phyloP scores from a whole-genome alignment of 148 eudicot species.

The Beta vulgaris region DNA sequence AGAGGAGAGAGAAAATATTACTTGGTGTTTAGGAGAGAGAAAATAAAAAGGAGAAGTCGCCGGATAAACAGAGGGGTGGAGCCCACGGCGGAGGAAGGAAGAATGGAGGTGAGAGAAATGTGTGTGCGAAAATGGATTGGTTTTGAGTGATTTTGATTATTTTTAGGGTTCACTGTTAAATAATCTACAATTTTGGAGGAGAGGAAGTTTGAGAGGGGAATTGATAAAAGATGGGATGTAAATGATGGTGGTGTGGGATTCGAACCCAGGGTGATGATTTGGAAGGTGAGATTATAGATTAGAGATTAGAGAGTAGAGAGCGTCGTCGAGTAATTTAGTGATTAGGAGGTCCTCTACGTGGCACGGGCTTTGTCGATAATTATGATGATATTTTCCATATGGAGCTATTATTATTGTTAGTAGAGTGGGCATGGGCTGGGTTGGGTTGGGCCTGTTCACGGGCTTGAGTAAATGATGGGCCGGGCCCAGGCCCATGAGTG shows the following conservation, averaged over 20 bases:
- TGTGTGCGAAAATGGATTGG: background rate
- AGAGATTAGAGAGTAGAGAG: too few species aligned
- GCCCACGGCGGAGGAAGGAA: constrained; percentile 15
- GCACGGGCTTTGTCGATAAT: background rate
- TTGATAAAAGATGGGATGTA: background rate
- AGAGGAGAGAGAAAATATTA: background rate
- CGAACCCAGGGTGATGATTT: background rate
- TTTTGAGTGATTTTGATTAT: constrained; percentile 4
- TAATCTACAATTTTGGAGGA: background rate
- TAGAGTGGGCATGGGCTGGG: too few species aligned
- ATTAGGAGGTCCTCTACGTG: background rate
- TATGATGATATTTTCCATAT: too few species aligned
- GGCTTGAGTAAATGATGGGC: too few species aligned
- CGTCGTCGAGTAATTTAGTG: background rate
- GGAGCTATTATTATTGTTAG: too few species aligned
- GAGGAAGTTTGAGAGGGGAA: background rate
- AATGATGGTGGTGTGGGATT: background rate
- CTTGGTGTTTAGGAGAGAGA: background rate
- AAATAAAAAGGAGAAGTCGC: background rate
- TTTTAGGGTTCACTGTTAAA: constrained; percentile 29
- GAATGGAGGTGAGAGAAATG: background rate
- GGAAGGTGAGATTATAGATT: background rate
- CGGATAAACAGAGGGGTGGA: background rate
- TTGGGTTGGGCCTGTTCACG: too few species aligned
- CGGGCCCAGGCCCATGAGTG: too few species aligned